phyloP scores from a whole-genome alignment of 129 eudicot species.

The Saussurea involucrata region DNA sequence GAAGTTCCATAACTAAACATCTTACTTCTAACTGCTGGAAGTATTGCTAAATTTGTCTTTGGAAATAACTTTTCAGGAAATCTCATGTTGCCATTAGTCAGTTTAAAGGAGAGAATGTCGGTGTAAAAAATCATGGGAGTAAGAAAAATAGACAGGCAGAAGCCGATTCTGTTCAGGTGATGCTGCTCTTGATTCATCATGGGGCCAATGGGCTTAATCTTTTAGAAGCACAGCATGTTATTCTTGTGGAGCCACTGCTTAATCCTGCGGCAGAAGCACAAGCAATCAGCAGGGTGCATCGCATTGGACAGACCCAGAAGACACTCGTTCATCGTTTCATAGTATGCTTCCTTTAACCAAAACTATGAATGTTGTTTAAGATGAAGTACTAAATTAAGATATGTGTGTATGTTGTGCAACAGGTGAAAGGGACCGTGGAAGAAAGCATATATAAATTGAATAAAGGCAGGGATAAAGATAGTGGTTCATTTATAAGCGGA shows the following conservation, averaged over 20 bases:
- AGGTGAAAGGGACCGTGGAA: slow-evolving; percentile 93
- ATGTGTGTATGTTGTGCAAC: slow-evolving; percentile 7
- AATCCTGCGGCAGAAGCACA: slow-evolving; percentile 98
- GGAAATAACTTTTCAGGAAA: slow-evolving; percentile 42
- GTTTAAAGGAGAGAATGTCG: slow-evolving; percentile 61
- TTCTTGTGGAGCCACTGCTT: slow-evolving; percentile 92
- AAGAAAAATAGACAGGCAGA: slow-evolving; percentile 23
- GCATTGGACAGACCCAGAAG: slow-evolving; percentile 76
- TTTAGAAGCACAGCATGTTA: slow-evolving; percentile 95
- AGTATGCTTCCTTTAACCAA: slow-evolving; percentile 36
- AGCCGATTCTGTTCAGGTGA: slow-evolving; percentile 55
- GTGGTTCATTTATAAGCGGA: slow-evolving; percentile 62
- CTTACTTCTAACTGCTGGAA: neutral
- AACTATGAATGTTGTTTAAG: neutral
- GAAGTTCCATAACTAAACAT: too few species aligned
- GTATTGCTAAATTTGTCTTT: neutral
- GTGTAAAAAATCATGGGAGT: neutral
- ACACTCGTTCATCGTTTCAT: slow-evolving; percentile 93
- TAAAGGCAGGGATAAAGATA: slow-evolving; percentile 58
- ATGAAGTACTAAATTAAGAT: neutral
- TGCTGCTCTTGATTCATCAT: slow-evolving; percentile 78
- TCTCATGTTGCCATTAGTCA: slow-evolving; percentile 76
- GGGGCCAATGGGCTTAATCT: slow-evolving; percentile 98
- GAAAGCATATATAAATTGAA: slow-evolving; percentile 86
- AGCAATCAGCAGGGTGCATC: slow-evolving; percentile 94